Conservation (phyloP, 2,329 filamentous ascomycete genomes). For the Thielaviopsis euricoi region DNA sequence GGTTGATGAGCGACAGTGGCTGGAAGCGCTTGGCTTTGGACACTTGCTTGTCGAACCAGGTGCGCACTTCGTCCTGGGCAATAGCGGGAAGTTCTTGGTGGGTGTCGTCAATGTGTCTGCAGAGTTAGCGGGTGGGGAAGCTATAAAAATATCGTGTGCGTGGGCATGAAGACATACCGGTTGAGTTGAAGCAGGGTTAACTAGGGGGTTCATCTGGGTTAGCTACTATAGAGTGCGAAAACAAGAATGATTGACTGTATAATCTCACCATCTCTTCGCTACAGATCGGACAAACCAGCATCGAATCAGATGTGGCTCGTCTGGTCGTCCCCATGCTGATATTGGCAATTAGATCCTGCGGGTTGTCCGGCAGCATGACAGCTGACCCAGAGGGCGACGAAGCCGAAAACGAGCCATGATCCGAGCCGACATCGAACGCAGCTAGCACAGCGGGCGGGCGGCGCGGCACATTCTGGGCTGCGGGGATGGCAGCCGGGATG, state of each 20-base stretch:
- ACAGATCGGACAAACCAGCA: slow-evolving; percentile 90
- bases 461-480: neutral
- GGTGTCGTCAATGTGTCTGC: slow-evolving; percentile 58
- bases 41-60: slow-evolving; percentile 92
- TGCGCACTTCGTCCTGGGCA: slow-evolving; percentile 87
- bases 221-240: slow-evolving; percentile 15
- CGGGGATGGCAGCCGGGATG: neutral
- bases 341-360: slow-evolving; percentile 66
- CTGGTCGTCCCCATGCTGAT: slow-evolving; percentile 49
- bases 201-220: slow-evolving; percentile 27
- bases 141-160: neutral
- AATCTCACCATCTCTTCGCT: slow-evolving; percentile 80
- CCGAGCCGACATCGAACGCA: neutral
- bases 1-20: slow-evolving; percentile 76
- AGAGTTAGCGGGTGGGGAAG: slow-evolving; percentile 4
- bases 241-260: neutral
- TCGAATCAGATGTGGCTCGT: slow-evolving; percentile 38
- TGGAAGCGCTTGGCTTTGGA: slow-evolving; percentile 87
- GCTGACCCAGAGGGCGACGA: slow-evolving; percentile 42
- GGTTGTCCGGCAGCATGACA: slow-evolving; percentile 49
- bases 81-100: slow-evolving; percentile 81
- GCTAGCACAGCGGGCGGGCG: neutral
- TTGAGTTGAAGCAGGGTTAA: slow-evolving; percentile 88
- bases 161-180: slow-evolving; percentile 34
- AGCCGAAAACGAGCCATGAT: slow-evolving; percentile 33